Percentiles rank a stretch among this genome's conserved stretches.
Conservation (phyloP, 148 eudicot genomes). For the Limonium bicolor region DNA sequence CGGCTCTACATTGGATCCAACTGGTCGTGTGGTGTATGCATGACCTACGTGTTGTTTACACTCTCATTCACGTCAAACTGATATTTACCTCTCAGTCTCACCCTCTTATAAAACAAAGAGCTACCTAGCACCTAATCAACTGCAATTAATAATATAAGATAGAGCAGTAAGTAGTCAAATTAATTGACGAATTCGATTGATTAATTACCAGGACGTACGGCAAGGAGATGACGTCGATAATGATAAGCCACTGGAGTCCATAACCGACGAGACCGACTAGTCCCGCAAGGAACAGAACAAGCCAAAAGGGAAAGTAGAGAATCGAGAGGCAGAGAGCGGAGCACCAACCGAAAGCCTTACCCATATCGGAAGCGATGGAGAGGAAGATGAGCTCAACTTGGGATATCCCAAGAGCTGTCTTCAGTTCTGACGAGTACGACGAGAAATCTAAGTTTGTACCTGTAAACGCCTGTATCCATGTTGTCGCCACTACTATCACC, state of each 20-base stretch:
- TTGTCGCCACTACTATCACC: slow-evolving; percentile 41
- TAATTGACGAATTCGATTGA: no score
- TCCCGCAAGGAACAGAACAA: slow-evolving; percentile 31
- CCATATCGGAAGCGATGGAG: slow-evolving; percentile 52
- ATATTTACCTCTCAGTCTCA: no score
- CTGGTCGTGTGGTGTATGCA: no score
- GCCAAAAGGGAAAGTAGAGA: slow-evolving; percentile 30
- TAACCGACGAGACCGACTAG: slow-evolving; percentile 40
- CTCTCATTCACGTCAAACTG: no score
- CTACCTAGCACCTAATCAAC: no score
- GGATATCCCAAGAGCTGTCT: slow-evolving; percentile 27
- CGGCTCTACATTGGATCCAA: no score
- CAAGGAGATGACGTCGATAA: slow-evolving; percentile 15
- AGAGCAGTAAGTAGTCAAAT: no score
- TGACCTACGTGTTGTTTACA: no score
- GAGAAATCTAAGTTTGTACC: slow-evolving; percentile 63
- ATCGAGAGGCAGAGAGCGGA: slow-evolving; percentile 38
- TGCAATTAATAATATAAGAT: no score
- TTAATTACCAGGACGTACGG: slow-evolving; percentile 53
- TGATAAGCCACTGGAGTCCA: slow-evolving; percentile 46
- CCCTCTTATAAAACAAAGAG: no score
- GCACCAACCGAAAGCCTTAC: slow-evolving; percentile 48
- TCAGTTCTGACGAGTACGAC: slow-evolving; percentile 39
- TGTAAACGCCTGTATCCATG: slow-evolving; percentile 59
- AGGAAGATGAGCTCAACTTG: slow-evolving; percentile 51